Percentiles rank a stretch among this genome's conserved stretches.
These are phyloP conservation scores for Mrakia gelida DNA, from an alignment of 768 basidiomycete genomes.

Conservation along the genomic window DNA sequence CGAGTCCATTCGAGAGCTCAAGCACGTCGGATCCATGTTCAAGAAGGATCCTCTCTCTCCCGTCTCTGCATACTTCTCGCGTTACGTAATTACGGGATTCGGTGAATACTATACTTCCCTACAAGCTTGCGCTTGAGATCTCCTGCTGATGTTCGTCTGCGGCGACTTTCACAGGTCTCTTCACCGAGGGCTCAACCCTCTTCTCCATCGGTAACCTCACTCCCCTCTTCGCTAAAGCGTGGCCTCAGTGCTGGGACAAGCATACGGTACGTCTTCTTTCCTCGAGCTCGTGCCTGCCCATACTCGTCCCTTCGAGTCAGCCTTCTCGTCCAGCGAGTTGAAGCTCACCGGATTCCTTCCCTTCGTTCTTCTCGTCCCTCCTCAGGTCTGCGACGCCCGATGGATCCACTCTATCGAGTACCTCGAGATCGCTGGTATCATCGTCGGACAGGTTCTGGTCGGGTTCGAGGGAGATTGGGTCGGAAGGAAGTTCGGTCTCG, in stretches of 20 bases:
- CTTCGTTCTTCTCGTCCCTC: too few relatives aligned
- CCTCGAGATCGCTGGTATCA: constrained; percentile 48
- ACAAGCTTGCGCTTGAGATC: too few relatives aligned
- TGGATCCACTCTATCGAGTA: constrained; percentile 46
- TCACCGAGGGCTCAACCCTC: constrained; percentile 40
- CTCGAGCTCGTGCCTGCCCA: too few relatives aligned
- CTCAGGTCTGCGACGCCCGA: constrained; percentile 40
- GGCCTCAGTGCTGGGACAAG: constrained; percentile 44
- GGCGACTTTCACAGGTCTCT: constrained; percentile 12
- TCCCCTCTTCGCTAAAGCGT: constrained; percentile 44
- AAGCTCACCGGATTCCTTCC: too few relatives aligned
- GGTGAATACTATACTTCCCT: too few relatives aligned
- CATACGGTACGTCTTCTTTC: constrained; percentile 9
- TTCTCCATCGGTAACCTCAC: constrained; percentile 49
- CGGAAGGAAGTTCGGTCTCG: constrained; percentile 45
- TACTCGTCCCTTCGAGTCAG: too few relatives aligned
- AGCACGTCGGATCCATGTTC: constrained; percentile 42
- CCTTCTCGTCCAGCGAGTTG: too few relatives aligned
- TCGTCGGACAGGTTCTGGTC: constrained; percentile 45
- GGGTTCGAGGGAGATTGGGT: constrained; percentile 49
- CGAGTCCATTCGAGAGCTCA: constrained; percentile 43
- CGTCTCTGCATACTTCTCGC: constrained; percentile 38
- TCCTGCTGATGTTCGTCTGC: too few relatives aligned
- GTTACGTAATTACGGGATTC: constrained; percentile 40
- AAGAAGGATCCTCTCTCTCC: constrained; percentile 36